phyloP scores from a whole-genome alignment of 169 alveolate species.

The Plasmodium berghei region DNA sequence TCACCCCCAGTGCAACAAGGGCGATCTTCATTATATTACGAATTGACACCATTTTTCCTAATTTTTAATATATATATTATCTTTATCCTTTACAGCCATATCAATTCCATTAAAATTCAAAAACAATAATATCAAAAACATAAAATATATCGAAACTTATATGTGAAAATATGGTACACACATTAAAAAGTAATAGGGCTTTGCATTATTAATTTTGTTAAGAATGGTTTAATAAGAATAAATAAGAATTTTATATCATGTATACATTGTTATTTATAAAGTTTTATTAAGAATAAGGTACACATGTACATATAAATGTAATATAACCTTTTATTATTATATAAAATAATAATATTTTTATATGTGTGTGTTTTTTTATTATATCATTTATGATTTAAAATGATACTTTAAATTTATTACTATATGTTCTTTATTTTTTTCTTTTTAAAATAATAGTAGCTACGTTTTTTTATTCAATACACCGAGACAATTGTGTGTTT shows the following conservation, averaged over 20 bases:
- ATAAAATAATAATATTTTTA: too few relatives aligned
- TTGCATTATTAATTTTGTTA: not conserved
- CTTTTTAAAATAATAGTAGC: too few relatives aligned
- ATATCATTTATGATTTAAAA: too few relatives aligned
- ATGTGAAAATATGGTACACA: not conserved
- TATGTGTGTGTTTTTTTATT: too few relatives aligned
- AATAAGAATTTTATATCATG: not conserved
- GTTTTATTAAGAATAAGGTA: too few relatives aligned
- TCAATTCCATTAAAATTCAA: not conserved
- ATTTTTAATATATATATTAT: not conserved
- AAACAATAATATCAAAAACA: not conserved
- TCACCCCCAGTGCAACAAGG: not conserved
- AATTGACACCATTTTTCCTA: slow-evolving; percentile 6
- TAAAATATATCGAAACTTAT: not conserved
- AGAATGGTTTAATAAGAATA: not conserved
- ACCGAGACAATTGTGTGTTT: too few relatives aligned
- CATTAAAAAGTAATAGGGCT: not conserved
- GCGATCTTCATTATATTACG: not conserved
- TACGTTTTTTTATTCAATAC: too few relatives aligned
- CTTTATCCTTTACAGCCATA: not conserved
- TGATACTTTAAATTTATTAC: too few relatives aligned
- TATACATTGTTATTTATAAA: not conserved
- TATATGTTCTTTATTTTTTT: too few relatives aligned
- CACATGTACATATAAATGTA: not conserved
- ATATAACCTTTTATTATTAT: too few relatives aligned